A percentile compares a stretch with the other conserved stretches of the same genome.
These are phyloP conservation scores for Yamadazyma buinensis DNA, from an alignment of 1,139 yeast genomes.

Conservation along the genomic window DNA sequence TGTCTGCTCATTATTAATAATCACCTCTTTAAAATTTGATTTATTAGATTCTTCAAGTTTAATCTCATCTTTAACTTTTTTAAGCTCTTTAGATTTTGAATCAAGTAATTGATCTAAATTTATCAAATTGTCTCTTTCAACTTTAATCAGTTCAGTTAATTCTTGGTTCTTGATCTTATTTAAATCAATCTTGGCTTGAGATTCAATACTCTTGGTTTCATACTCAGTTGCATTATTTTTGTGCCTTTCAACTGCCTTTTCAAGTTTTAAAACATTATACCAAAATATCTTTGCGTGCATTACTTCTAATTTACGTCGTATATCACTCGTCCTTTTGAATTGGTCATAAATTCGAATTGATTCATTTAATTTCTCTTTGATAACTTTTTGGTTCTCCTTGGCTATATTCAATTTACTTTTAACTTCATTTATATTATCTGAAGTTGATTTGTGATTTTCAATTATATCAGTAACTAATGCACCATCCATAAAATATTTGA, in stretches of 20 bases:
- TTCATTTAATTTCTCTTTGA: conserved; percentile 30
- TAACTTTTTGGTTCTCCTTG: conserved; percentile 21
- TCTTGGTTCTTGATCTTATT: not conserved
- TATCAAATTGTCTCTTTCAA: not conserved
- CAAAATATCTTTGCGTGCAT: conserved; percentile 64
- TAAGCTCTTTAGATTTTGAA: no score
- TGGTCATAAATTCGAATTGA: conserved; percentile 33
- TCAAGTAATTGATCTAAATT: not conserved
- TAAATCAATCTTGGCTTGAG: not conserved
- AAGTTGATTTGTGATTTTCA: conserved; percentile 44
- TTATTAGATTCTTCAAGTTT: not conserved
- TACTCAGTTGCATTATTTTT: conserved; percentile 10
- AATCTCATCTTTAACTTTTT: not conserved
- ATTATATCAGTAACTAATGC: conserved; percentile 64
- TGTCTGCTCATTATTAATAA: conserved; percentile 20
- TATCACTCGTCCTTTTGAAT: conserved; percentile 39
- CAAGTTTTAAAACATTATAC: conserved; percentile 47
- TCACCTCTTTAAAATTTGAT: not conserved
- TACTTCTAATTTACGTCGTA: conserved; percentile 40
- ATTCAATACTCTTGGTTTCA: not conserved
- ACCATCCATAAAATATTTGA: conserved; percentile 74
- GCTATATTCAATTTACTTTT: conserved; percentile 35
- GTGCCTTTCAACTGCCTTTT: conserved; percentile 19
- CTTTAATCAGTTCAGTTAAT: not conserved
- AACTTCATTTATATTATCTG: conserved; percentile 37